Evolutionary conservation across 768 basidiomycete species (phyloP).

Genomic region (Paxillus ammoniavirescens): DNA sequence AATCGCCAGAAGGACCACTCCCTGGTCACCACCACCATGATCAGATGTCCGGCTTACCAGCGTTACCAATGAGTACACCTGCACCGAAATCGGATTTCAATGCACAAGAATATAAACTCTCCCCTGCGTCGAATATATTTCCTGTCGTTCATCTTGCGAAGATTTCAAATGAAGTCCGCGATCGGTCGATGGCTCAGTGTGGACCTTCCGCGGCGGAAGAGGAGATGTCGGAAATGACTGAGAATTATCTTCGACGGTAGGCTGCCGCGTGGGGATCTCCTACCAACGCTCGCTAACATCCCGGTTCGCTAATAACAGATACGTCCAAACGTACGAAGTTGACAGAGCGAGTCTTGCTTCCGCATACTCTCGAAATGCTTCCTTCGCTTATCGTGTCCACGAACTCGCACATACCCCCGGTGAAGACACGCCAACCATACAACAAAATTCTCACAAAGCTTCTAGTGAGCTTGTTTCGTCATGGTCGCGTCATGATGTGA

Average conservation of each 20-base stretch:
- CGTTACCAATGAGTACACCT: background rate
- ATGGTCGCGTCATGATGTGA: background rate
- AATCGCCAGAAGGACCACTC: background rate
- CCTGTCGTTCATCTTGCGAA: background rate
- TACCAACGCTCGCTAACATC: slow-evolving; percentile 2
- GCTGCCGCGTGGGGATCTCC: slow-evolving; percentile 3
- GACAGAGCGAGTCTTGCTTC: slow-evolving; percentile 33
- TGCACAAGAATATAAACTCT: background rate
- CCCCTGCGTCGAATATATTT: background rate
- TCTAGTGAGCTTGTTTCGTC: slow-evolving; percentile 14
- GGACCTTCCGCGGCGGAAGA: slow-evolving; percentile 16
- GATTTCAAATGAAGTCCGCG: background rate
- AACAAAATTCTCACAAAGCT: slow-evolving; percentile 4
- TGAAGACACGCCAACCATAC: background rate
- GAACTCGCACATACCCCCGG: background rate
- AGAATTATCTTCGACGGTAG: slow-evolving; percentile 29
- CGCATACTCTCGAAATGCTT: slow-evolving; percentile 29
- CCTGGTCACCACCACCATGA: background rate
- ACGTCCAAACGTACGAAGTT: slow-evolving; percentile 29
- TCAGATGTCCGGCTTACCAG: background rate
- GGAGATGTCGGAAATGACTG: slow-evolving; percentile 28
- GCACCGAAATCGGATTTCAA: background rate
- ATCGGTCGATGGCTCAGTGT: background rate
- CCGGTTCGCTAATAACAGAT: slow-evolving; percentile 16
- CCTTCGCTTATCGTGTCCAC: slow-evolving; percentile 30